Evolutionary conservation across 1,284 basidiomycete species (phyloP), one percentile per base, ranked within the genome.

Genomic region (Pseudozyma tsukubaensis): DNA sequence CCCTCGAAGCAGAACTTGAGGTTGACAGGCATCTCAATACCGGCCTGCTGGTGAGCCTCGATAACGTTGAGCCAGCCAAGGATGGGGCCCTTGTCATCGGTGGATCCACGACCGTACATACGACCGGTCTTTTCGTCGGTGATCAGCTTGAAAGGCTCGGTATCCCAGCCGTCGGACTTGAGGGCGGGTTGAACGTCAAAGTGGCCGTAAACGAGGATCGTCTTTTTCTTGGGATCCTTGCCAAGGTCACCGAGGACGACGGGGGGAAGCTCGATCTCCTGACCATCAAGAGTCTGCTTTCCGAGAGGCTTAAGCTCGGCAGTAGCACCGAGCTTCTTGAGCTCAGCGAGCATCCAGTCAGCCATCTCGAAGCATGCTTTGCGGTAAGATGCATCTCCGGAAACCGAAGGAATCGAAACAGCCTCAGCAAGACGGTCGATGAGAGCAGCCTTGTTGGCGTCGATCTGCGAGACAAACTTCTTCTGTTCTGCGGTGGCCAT

Each of bases 1-100:
- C 96, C 86, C 77, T 99, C 96, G 82, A 99, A 95, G 87, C 93
- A 94, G 88, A 94, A 92, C 80, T 91, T 90, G 77, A 99, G 86
- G 86, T 99, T 99, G 57, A 99, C 96, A 1, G 96, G 96, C 18
- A 99, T 88, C 53, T 91, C 90, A 59, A 91, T 87, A 43, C 82
- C 88, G 50, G 91, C 89, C 69, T 90, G 84, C 78, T 88, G 85
- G 85, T 98, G 94, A 48, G 94, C 94, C 82, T 97, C 92, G 57
- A 98, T 88, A 53, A 94, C 92, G 85, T 99, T 97, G 72, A 99
- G 86, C 97, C 96, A 98, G 40, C 93, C 95, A 49, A 97, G 77
- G 47, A 85, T 77, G 34, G 85, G 85, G 3, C 82, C 83, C 68
- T 84, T 80, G 77, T 81, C 76, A 51, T 82, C 77, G 36, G 82